Conservation (phyloP, 176 grass and related monocot species). For the Eragrostis nindensis region DNA sequence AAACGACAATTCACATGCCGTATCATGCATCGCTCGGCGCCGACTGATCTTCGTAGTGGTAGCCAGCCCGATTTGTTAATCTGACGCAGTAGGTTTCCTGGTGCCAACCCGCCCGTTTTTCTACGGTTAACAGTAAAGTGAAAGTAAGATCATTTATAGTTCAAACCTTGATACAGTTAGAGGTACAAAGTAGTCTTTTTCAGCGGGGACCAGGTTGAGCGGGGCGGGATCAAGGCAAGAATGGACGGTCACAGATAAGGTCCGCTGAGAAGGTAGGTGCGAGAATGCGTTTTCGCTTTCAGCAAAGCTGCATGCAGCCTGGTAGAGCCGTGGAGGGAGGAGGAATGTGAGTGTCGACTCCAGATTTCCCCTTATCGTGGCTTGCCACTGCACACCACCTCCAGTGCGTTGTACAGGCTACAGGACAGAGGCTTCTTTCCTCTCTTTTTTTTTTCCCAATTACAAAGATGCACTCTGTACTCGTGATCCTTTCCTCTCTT, state of each 20-base stretch:
- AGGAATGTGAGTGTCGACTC: neutral
- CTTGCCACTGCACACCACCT: neutral
- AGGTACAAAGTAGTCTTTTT: neutral
- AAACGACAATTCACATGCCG: constrained; percentile 40
- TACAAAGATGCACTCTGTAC: neutral
- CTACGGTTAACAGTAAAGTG: constrained; percentile 5
- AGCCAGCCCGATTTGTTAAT: neutral
- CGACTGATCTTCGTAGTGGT: constrained; percentile 1
- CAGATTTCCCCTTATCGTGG: neutral
- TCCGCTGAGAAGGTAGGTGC: too few species aligned
- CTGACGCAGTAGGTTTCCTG: neutral
- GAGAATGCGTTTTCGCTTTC: neutral
- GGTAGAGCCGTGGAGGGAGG: neutral
- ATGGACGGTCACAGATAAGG: too few species aligned
- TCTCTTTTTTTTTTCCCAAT: neutral
- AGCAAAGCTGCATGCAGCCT: constrained; percentile 8
- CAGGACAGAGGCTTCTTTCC: neutral
- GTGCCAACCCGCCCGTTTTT: neutral
- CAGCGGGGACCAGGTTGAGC: too few species aligned
- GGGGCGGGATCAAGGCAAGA: too few species aligned
- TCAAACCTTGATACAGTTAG: too few species aligned
- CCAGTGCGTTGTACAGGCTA: too few species aligned
- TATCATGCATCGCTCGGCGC: neutral
- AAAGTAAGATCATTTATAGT: neutral
- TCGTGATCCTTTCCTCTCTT: neutral